phyloP scores from a whole-genome alignment of 1,284 basidiomycete genomes.

The Leccinum fallax region DNA sequence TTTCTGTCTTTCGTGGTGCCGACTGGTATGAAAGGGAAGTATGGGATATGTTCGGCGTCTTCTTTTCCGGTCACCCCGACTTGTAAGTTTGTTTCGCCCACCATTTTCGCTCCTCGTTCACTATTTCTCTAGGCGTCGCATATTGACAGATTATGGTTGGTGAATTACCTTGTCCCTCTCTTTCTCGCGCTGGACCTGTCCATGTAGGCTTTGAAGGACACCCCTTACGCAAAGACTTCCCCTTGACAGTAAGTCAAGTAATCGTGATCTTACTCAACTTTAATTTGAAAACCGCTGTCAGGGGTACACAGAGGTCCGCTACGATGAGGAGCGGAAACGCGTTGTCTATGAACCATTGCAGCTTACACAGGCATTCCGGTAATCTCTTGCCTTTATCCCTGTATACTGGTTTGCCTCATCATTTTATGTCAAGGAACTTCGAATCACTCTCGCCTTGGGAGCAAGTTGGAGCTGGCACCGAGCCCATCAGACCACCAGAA shows the following conservation, averaged over 20 bases:
- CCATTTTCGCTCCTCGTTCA: conserved; percentile 15
- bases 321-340: conserved; percentile 98
- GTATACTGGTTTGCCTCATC: conserved; percentile 2
- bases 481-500: conserved; percentile 67
- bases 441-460: conserved; percentile 97
- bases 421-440: conserved; percentile 72
- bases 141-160: conserved; percentile 96
- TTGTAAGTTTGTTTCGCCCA: conserved; percentile 56
- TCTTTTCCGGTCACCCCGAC: conserved; percentile 96
- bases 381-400: conserved; percentile 19
- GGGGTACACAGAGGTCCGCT: conserved; percentile 98
- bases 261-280: not conserved
- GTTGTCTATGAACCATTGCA: conserved; percentile 98
- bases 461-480: conserved; percentile 87
- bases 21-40: conserved; percentile 99
- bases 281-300: conserved; percentile 27
- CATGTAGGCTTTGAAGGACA: conserved; percentile 94
- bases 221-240: conserved; percentile 97
- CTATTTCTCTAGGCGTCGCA: conserved; percentile 69
- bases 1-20: conserved; percentile 84
- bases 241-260: conserved; percentile 73
- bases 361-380: conserved; percentile 98
- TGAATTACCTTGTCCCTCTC: conserved; percentile 9
- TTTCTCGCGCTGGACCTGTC: conserved; percentile 14
- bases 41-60: conserved; percentile 98